Evolutionary conservation across 2,329 filamentous ascomycete genomes (phyloP), one percentile per base, ranked within the genome.

Genomic region (Apiospora pterosperma): DNA sequence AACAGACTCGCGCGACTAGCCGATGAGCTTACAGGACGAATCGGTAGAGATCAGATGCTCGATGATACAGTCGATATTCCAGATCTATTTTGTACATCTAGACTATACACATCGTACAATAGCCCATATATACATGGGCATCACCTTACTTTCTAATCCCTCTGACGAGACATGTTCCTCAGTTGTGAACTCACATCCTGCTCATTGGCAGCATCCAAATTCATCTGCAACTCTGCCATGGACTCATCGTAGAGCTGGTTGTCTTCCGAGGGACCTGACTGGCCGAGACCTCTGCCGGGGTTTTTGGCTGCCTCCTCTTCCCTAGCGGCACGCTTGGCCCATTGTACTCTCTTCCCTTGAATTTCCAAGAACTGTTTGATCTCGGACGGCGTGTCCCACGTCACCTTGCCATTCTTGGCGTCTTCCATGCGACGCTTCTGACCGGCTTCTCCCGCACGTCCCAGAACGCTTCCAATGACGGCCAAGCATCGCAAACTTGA

Each of bases 391-490:
- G 81, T 88, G 36, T 76, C 36, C 88, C 88, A 96, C 4, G 88
- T 84, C n/a, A 92, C 82, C 5, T 80, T 73, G 31, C 92, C 92
- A 21, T 79, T 72, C 61, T 80, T 73, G 1, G 93, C 92, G 55
- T 85, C 85, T 44, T 82, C 81, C 52, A 91, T 79, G 63, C 95
- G 86, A 66, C 86, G 84, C 71, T 82, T 78, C 74, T 93, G 89
- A 41, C 96, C 96, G 62, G 86, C 82, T 79, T 97, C 83, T 11
- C 92, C 96, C 1, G 96, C 96, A 62, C 91, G 87, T 44, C 94
- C 95, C 41, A 99, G 84, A 1, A 96, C 90, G 62, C 93, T 93
- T 4, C 90, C 91, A 70, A 99, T 92, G 66, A 97, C 84, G 70
- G 90, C 88, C 61, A 93, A 86, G 69, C 90, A 90, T 66, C 96